Evolutionary conservation across 75 land plant species (phyloP), one percentile per base, ranked within the genome.

Genomic region (Larix kaempferi): DNA sequence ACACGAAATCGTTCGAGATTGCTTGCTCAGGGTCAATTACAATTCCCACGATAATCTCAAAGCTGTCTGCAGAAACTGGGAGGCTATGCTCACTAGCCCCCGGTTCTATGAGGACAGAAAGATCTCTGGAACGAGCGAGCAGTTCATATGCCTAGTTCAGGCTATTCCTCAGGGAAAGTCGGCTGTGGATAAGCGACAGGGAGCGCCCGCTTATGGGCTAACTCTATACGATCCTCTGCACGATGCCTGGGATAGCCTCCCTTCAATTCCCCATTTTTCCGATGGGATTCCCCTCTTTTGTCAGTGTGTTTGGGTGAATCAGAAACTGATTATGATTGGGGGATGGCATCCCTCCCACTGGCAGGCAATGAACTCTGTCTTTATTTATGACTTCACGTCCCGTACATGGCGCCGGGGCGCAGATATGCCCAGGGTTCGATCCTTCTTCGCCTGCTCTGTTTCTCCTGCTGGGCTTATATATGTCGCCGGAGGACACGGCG

Each of bases 401-500:
- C 76, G 83, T 29, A 1, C 4, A 41, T 93, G 93, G 93, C 78
- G 82, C 27, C 56, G 60, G 21, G 93, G 90, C 6, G 25, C 71
- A 57, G 78, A 79, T 37, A 87, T 91, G 91, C 69, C 85, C 56
- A 23, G 65, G 10, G 72, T 75, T 54, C 64, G 91, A 52, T 85
- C 91, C 56, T 91, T 93, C 73, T 91, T 91, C 76, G 95, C 89
- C 13, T 54, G 77, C 67, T 86, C 79, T 0, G 86, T 81, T 3
- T 41, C n/a, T 12, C 33, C 33, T 0, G 4, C 57, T 0, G 23
- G 74, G 16, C 54, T 13, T 2, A 82, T 93, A 7, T 72, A 75
- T 52, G 86, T 91, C 12, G 91, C 94, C 49, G 96, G 96, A 37
- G 96, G 96, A 12, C 96, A 93, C 75, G 96, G 89, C 74, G 80